Percentiles rank a stretch among this genome's conserved stretches.
Evolutionary conservation across 2,329 filamentous ascomycete species (phyloP).

Genomic region (Calonectria fujianensis): DNA sequence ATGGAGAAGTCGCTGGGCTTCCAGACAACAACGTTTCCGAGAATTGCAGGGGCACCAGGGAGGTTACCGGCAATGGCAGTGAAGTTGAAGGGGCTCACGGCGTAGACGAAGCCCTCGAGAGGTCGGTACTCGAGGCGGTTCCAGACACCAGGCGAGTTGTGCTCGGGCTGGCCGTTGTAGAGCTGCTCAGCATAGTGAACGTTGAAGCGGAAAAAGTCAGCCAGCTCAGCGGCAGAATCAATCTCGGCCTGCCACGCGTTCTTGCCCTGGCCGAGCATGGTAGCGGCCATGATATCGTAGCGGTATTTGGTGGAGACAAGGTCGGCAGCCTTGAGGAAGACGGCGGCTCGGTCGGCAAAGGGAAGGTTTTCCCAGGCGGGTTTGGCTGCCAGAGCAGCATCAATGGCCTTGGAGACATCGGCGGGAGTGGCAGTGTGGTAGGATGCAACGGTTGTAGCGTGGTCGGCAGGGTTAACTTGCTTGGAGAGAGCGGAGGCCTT

Average conservation of each 20-base stretch:
- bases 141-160: constrained; percentile 90
- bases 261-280: constrained; percentile 97
- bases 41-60: constrained; percentile 85
- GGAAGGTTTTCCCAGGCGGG: constrained; percentile 89
- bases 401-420: constrained; percentile 87
- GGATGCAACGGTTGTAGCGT: constrained; percentile 84
- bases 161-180: constrained; percentile 89
- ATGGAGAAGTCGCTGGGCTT: constrained; percentile 95
- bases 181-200: constrained; percentile 95
- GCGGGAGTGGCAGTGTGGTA: constrained; percentile 88
- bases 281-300: constrained; percentile 96
- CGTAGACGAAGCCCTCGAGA: constrained; percentile 96
- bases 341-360: constrained; percentile 91
- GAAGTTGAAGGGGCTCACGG: constrained; percentile 97
- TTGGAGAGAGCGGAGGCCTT: constrained; percentile 78
- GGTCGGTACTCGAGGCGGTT: constrained; percentile 93
- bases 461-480: constrained; percentile 89
- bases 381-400: constrained; percentile 90
- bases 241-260: constrained; percentile 99
- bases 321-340: constrained; percentile 97
- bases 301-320: constrained; percentile 93
- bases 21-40: constrained; percentile 97
- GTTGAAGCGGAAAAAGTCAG: constrained; percentile 95
- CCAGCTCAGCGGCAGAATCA: constrained; percentile 92
- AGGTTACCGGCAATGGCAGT: constrained; percentile 95